Evolutionary conservation across 768 basidiomycete genomes (phyloP).

Genomic region (Rhizopogon vinicolor): DNA sequence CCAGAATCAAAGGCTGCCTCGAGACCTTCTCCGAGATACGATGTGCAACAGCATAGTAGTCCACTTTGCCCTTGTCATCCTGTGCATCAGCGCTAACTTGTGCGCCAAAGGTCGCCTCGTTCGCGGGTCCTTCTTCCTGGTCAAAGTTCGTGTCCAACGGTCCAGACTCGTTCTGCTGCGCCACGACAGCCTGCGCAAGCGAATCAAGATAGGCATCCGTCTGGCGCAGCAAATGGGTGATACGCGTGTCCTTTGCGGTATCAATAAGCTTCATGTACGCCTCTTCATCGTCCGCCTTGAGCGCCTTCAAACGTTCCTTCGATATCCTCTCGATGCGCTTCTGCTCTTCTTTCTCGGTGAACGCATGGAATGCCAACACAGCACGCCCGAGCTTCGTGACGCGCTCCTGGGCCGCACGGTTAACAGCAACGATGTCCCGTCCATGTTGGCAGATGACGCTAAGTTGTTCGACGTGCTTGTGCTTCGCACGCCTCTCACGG

Average conservation of each 20-base stretch:
- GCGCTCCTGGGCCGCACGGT: conserved; percentile 62
- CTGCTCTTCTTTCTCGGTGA: conserved; percentile 97
- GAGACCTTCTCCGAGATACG: conserved; percentile 82
- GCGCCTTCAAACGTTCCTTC: conserved; percentile 96
- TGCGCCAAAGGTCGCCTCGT: conserved; percentile 90
- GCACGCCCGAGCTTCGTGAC: conserved; percentile 62
- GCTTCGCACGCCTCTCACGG: conserved; percentile 90
- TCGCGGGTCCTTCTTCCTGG: conserved; percentile 67
- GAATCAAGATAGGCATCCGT: conserved; percentile 95
- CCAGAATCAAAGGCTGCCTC: conserved; percentile 65
- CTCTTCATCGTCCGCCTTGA: conserved; percentile 98
- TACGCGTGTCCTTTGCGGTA: conserved; percentile 98
- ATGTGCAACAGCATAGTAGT: conserved; percentile 97
- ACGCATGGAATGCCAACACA: conserved; percentile 78
- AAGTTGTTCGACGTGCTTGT: conserved; percentile 95
- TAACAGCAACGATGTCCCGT: conserved; percentile 62
- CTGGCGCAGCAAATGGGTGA: conserved; percentile 91
- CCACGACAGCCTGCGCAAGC: conserved; percentile 87
- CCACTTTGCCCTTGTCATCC: conserved; percentile 71
- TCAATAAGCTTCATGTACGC: conserved; percentile 99
- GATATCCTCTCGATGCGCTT: conserved; percentile 92
- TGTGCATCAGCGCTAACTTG: conserved; percentile 57
- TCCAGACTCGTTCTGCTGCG: conserved; percentile 79
- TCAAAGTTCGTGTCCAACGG: conserved; percentile 42
- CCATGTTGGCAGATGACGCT: conserved; percentile 83